Percentiles rank a stretch among this genome's conserved stretches.
phyloP scores from a whole-genome alignment of 179 eudicot genomes.

The Drosera spatulata region DNA sequence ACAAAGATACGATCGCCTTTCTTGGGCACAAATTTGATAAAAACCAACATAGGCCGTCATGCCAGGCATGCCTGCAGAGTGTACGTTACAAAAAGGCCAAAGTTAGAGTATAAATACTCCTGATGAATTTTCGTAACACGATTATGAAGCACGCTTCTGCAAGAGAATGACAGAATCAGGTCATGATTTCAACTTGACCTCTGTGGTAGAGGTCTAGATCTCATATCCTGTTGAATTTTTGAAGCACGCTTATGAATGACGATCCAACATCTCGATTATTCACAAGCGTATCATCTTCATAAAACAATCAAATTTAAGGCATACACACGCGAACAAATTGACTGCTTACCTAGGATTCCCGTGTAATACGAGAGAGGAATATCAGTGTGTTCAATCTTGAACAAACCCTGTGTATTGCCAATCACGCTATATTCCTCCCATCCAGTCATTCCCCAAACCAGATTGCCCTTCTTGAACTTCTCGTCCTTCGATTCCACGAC shows the following conservation, averaged over 20 bases:
- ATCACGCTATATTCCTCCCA: constrained; percentile 62
- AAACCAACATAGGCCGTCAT: constrained; percentile 40
- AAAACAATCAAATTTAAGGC: not conserved
- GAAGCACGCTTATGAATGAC: no score
- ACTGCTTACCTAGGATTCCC: constrained; percentile 51
- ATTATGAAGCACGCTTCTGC: not conserved
- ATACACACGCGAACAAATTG: not conserved
- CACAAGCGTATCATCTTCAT: not conserved
- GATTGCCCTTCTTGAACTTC: constrained; percentile 37
- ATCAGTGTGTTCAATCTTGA: constrained; percentile 39
- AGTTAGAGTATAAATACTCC: not conserved
- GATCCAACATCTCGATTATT: not conserved
- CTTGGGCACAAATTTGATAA: constrained; percentile 16
- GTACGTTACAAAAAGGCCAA: not conserved
- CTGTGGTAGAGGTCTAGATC: no score
- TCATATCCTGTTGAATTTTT: no score
- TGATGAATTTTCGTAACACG: not conserved
- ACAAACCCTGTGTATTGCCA: constrained; percentile 9
- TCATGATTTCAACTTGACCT: no score
- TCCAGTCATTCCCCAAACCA: constrained; percentile 51
- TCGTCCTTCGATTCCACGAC: constrained; percentile 25
- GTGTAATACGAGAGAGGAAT: constrained; percentile 69
- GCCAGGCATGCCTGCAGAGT: constrained; percentile 43
- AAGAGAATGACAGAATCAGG: no score
- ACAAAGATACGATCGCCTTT: constrained; percentile 53